phyloP scores from a whole-genome alignment of 2,329 filamentous ascomycete species.

The Nemania sp. region DNA sequence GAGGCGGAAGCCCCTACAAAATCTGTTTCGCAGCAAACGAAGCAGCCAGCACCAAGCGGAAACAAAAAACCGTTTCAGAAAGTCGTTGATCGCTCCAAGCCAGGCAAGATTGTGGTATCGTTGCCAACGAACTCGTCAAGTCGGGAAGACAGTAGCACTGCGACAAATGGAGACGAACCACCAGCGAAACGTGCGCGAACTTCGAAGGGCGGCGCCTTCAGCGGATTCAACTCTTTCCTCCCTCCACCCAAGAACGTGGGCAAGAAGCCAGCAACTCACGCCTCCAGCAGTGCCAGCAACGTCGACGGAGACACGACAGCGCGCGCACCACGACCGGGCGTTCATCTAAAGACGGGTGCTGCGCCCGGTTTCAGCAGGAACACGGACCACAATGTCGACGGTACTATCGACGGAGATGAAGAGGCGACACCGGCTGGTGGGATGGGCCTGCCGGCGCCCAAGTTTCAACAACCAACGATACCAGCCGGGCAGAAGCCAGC shows the following conservation, averaged over 20 bases:
- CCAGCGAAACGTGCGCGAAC: conserved; percentile 73
- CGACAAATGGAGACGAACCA: conserved; percentile 53
- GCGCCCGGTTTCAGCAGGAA: conserved; percentile 79
- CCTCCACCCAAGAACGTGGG: conserved; percentile 74
- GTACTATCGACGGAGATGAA: conserved; percentile 26
- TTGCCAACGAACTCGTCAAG: conserved; percentile 59
- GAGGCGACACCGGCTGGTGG: conserved; percentile 24
- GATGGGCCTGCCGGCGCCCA: conserved; percentile 46
- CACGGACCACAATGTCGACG: conserved; percentile 37
- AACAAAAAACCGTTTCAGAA: conserved; percentile 71
- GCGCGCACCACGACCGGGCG: conserved; percentile 54
- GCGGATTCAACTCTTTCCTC: conserved; percentile 83
- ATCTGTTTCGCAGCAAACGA: conserved; percentile 40
- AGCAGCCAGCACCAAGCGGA: conserved; percentile 33
- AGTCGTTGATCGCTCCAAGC: conserved; percentile 78
- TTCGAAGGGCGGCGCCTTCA: conserved; percentile 61
- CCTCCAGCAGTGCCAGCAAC: conserved; percentile 30
- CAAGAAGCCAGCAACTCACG: conserved; percentile 42
- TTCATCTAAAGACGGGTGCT: conserved; percentile 81
- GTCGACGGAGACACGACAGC: conserved; percentile 36
- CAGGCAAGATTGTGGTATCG: conserved; percentile 81
- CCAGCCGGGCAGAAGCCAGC: conserved; percentile 60
- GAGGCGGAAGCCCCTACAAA: conserved; percentile 60
- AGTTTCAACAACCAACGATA: conserved; percentile 51
- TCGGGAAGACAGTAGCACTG: conserved; percentile 38